A percentile compares a stretch with the other conserved stretches of the same genome.
These are phyloP conservation scores for Huntiella savannae DNA, from an alignment of 2,329 filamentous ascomycete species.

Conservation along the genomic window DNA sequence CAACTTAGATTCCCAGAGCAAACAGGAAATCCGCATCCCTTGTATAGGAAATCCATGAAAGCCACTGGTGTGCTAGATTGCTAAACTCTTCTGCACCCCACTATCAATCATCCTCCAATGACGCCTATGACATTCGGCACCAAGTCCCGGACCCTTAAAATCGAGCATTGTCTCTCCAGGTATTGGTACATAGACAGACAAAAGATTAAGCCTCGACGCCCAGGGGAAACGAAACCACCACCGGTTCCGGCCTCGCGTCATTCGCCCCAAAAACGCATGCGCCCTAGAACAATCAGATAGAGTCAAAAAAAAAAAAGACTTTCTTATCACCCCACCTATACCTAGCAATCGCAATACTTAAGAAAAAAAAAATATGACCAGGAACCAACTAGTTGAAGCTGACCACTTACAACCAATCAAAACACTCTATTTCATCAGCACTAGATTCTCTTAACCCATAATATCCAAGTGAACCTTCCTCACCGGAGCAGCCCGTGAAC, in stretches of 20 bases:
- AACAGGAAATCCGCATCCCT: background rate
- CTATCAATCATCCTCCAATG: background rate
- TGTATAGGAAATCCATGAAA: too few species aligned
- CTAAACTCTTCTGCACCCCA: background rate
- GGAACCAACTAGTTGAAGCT: background rate
- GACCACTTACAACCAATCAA: slow-evolving; percentile 2
- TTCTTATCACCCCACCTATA: background rate
- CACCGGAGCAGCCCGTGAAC: too few species aligned
- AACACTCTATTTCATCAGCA: slow-evolving; percentile 4
- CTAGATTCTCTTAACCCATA: background rate
- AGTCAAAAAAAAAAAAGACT: background rate
- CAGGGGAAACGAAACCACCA: background rate
- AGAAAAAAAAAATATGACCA: background rate
- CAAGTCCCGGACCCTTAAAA: background rate
- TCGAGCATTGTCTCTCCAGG: too few species aligned
- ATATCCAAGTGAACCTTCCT: background rate
- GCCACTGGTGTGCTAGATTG: too few species aligned
- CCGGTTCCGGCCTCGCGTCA: slow-evolving; percentile 3
- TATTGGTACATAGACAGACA: background rate
- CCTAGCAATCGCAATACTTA: background rate
- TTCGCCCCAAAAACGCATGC: background rate
- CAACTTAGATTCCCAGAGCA: background rate
- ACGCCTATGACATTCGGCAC: slow-evolving; percentile 1
- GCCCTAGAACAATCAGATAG: too few species aligned
- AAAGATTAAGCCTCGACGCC: background rate